phyloP scores from a whole-genome alignment of 2,329 filamentous ascomycete species.

The Eutypella sp. region DNA sequence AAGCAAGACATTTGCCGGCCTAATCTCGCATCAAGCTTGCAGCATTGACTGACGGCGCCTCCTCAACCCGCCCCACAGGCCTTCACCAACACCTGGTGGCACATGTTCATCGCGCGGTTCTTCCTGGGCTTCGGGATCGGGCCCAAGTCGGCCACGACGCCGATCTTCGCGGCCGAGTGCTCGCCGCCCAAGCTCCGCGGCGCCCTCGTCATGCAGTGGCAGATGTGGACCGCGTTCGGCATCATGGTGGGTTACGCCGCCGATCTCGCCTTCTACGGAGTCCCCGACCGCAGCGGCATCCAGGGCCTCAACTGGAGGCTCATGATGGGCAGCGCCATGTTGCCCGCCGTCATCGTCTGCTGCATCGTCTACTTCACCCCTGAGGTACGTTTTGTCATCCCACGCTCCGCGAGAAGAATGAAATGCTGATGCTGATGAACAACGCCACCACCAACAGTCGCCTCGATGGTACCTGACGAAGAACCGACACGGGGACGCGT shows the following conservation, averaged over 20 bases:
- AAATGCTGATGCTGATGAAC: conserved; percentile 5
- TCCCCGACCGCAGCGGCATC: conserved; percentile 45
- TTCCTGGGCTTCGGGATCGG: conserved; percentile 66
- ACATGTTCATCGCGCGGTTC: conserved; percentile 68
- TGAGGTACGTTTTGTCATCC: conserved; percentile 26
- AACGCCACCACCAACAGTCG: no score
- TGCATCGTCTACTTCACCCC: conserved; percentile 42
- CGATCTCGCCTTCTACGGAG: conserved; percentile 57
- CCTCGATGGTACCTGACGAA: conserved; percentile 41
- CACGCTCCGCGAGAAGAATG: background rate
- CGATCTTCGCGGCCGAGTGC: conserved; percentile 66
- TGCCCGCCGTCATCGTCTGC: conserved; percentile 55
- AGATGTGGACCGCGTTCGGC: conserved; percentile 50
- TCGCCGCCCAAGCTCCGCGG: conserved; percentile 60
- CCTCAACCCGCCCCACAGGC: conserved; percentile 26
- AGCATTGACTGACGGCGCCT: conserved; percentile 10
- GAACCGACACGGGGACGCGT: conserved; percentile 41
- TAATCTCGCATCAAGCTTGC: conserved; percentile 27
- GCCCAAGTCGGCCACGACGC: conserved; percentile 63
- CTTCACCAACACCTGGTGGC: conserved; percentile 50
- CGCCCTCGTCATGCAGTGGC: conserved; percentile 70
- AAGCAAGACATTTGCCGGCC: no score
- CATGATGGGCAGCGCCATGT: conserved; percentile 63
- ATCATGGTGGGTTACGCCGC: conserved; percentile 55
- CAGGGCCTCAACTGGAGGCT: conserved; percentile 64